Conservation (phyloP, 2,329 filamentous ascomycete genomes). For the Neofusicoccum laricinum region DNA sequence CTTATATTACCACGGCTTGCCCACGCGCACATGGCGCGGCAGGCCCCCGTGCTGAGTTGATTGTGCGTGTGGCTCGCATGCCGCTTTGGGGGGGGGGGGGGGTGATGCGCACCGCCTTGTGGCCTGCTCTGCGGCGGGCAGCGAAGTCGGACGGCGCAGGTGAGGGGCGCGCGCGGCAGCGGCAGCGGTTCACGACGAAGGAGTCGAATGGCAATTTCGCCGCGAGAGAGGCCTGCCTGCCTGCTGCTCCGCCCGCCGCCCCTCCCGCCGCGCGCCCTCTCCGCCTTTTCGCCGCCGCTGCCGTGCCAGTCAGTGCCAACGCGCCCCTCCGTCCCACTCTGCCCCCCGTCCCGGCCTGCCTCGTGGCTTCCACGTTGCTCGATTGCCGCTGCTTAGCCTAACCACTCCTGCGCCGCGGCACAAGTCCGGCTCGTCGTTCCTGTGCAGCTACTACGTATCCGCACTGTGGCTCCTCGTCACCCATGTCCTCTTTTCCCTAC, state of each 20-base stretch:
- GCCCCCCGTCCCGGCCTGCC: background rate
- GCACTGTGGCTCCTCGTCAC: no score
- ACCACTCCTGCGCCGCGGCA: background rate
- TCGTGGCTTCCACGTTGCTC: slow-evolving; percentile 10
- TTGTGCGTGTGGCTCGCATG: background rate
- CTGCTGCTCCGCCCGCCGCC: background rate
- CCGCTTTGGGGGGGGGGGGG: background rate
- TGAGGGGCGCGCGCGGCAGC: background rate
- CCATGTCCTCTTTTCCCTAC: no score
- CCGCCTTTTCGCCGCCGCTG: background rate
- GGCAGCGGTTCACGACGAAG: no score
- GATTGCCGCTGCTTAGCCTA: background rate
- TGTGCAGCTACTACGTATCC: no score
- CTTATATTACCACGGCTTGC: background rate
- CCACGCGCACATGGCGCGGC: background rate
- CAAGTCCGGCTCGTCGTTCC: background rate
- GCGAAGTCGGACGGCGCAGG: background rate
- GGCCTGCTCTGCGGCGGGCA: background rate
- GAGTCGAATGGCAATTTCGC: background rate
- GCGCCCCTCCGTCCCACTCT: background rate
- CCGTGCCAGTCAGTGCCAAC: no score
- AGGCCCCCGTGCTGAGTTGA: background rate
- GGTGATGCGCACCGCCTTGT: background rate
- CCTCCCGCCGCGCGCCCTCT: background rate
- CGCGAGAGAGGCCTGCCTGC: background rate